phyloP scores from a whole-genome alignment of 192 early-diverging fungal species.

The Coemansia sp. region DNA sequence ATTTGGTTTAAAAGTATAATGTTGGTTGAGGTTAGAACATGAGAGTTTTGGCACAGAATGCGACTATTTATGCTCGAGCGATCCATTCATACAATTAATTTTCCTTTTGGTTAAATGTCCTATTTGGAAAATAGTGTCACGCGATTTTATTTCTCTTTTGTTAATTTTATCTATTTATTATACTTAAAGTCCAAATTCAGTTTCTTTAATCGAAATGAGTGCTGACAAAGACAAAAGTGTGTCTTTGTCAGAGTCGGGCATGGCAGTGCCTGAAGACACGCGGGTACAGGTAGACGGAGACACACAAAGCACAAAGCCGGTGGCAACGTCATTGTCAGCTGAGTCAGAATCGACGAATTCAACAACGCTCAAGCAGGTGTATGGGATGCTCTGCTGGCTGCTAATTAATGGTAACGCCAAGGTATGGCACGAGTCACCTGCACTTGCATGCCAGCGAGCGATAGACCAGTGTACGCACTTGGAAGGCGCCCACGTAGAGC shows the following conservation, averaged over 20 bases:
- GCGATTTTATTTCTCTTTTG: background rate
- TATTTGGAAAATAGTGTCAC: background rate
- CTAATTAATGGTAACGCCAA: conserved; percentile 20
- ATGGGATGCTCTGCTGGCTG: conserved; percentile 48
- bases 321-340: background rate
- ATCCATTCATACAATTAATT: too few relatives aligned
- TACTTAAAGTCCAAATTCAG: background rate
- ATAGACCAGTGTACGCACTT: conserved; percentile 28
- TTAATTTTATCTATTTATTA: background rate
- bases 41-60: too few relatives aligned
- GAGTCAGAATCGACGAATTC: background rate
- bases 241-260: background rate
- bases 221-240: background rate
- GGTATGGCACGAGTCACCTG: conserved; percentile 17
- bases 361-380: conserved; percentile 34
- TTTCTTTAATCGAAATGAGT: background rate
- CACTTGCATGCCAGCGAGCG: conserved; percentile 21
- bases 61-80: too few relatives aligned
- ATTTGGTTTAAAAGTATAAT: background rate
- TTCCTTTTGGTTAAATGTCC: too few relatives aligned
- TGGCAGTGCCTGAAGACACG: background rate
- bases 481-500: conserved; percentile 5
- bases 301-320: background rate
- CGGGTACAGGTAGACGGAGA: background rate
- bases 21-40: background rate